phyloP scores from a whole-genome alignment of 2,329 filamentous ascomycete species.

The Colletotrichum sp. region DNA sequence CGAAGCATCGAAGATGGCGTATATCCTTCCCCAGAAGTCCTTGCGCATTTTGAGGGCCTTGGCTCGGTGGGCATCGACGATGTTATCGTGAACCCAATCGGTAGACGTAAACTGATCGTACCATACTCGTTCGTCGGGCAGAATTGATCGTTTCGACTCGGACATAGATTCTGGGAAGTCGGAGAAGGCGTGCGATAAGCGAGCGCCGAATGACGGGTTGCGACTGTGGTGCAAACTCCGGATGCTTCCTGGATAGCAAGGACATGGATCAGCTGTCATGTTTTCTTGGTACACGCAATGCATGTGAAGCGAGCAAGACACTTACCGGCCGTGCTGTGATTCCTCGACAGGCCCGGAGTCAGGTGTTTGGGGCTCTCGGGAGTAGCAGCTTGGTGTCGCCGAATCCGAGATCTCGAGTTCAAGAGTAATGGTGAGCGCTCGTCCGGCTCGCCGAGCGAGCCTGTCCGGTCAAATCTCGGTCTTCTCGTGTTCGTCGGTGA shows the following conservation, averaged over 20 bases:
- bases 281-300: background rate
- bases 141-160: constrained; percentile 70
- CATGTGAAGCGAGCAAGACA: background rate
- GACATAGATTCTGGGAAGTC: constrained; percentile 63
- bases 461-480: constrained; percentile 17
- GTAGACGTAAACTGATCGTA: constrained; percentile 98
- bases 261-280: background rate
- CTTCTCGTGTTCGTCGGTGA: constrained; percentile 17
- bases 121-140: constrained; percentile 89
- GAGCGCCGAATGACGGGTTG: constrained; percentile 62
- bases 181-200: constrained; percentile 66
- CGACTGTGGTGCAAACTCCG: constrained; percentile 57
- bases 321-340: constrained; percentile 51
- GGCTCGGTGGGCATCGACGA: constrained; percentile 89
- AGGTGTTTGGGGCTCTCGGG: constrained; percentile 25
- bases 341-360: constrained; percentile 33
- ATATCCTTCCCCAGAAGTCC: constrained; percentile 81
- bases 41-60: constrained; percentile 82
- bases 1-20: constrained; percentile 80
- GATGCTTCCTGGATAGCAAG: constrained; percentile 36
- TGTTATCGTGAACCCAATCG: constrained; percentile 98
- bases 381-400: constrained; percentile 30
- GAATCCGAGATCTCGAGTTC: constrained; percentile 45
- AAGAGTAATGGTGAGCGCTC: constrained; percentile 50
- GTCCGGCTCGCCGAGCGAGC: constrained; percentile 31